These are phyloP conservation scores for Penicillium canescens DNA, from an alignment of 495 filamentous ascomycete genomes.

Conservation along the genomic window DNA sequence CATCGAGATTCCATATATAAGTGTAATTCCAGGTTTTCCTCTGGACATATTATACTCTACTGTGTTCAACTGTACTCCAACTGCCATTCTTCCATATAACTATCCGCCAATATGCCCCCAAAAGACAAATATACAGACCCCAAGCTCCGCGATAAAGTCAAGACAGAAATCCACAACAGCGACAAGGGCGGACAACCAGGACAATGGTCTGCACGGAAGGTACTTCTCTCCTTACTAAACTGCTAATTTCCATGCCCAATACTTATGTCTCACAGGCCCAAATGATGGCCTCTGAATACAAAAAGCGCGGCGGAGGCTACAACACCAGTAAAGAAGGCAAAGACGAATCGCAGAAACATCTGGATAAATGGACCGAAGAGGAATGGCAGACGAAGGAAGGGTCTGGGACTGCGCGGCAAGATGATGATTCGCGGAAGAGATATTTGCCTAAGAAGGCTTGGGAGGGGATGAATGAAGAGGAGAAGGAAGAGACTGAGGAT, in stretches of 20 bases:
- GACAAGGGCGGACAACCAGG: constrained; percentile 51
- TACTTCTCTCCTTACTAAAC: constrained; percentile 1
- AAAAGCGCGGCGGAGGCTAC: constrained; percentile 50
- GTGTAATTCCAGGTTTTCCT: too few species aligned
- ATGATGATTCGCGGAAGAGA: constrained; percentile 44
- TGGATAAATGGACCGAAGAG: constrained; percentile 46
- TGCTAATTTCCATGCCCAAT: not conserved
- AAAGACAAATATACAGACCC: constrained; percentile 51
- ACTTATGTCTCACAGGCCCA: constrained; percentile 32
- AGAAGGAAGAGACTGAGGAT: constrained; percentile 45
- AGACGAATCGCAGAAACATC: constrained; percentile 39
- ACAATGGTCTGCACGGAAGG: constrained; percentile 53
- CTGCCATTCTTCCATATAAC: not conserved
- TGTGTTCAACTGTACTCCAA: constrained; percentile 1
- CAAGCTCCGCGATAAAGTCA: constrained; percentile 46
- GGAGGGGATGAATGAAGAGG: constrained; percentile 46
- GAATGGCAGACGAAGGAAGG: constrained; percentile 56
- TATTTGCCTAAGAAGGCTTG: constrained; percentile 52
- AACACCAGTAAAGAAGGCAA: constrained; percentile 45
- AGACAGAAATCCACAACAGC: constrained; percentile 45
- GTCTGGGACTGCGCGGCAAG: constrained; percentile 40
- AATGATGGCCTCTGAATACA: constrained; percentile 53
- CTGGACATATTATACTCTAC: too few species aligned
- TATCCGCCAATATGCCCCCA: constrained; percentile 36
- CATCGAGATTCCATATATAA: not conserved